Base-by-base conservation (phyloP, 768 basidiomycete species). In the Melanogaster broomeanus region DNA sequence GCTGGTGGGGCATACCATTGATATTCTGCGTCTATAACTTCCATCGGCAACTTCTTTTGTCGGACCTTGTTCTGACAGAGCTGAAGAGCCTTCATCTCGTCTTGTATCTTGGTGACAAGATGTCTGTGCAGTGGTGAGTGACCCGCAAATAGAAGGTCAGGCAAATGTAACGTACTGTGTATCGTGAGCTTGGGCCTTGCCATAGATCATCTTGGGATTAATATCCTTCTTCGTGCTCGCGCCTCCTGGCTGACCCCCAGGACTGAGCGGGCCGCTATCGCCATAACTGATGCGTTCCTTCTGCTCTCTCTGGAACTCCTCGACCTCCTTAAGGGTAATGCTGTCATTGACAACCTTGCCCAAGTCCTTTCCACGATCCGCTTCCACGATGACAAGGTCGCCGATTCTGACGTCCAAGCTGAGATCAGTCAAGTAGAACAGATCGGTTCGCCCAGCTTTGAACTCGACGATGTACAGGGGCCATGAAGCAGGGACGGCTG, bases 381-480 rank as follows among this genome's bases (percentile, higher is more conserved):
- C 96, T 69, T 98, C 96, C 16, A 98, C 96, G 56, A 98, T 93
- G 55, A 98, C 96, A 33, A 93, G 74, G 64, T 98, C 96, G 2
- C 93, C 96, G 19, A 88, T 84, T 6, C 84, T 80, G 54, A 98
- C 84, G 31, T 79, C 73, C 34, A 81, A 62, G 60, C 77, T 63
- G 53, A 78, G 76, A 62, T 95, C 90, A 1, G 85, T 88, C 55
- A 87, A 78, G 69, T 97, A 98, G 72, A 94, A 98, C 24, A 99
- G 73, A 68, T 98, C 96, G 56, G 93, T 93, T 35, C 96, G 84
- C 0, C 93, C 93, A 0, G 95, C 95, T 72, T 98, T 99, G 80
- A 99, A 99, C 69, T 97, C 90, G 61, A 98, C 89, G 60, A 98
- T 95, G 77, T 83, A 98, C 8, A 99, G 80, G n/a, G 90, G 93